These are phyloP conservation scores for Nitzschia sp. DNA, from an alignment of 108 stramenopile genomes.

Conservation along the genomic window DNA sequence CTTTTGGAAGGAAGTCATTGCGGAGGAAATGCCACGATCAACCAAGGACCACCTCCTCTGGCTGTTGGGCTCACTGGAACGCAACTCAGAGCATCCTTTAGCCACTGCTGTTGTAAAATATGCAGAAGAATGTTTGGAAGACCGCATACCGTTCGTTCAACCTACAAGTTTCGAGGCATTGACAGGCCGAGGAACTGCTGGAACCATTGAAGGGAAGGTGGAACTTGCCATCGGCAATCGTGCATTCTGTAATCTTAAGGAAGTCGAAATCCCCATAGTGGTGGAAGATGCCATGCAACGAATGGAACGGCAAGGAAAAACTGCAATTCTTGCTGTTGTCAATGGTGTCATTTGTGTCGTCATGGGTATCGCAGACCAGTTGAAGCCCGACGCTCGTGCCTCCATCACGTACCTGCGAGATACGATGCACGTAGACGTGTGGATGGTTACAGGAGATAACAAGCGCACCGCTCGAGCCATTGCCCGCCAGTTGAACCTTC, in stretches of 20 bases:
- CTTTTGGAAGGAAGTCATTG: slow-evolving; percentile 41
- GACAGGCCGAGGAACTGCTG: slow-evolving; percentile 80
- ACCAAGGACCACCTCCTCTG: slow-evolving; percentile 45
- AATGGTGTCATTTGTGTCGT: slow-evolving; percentile 66
- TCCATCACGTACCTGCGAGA: slow-evolving; percentile 63
- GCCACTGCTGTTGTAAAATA: slow-evolving; percentile 71
- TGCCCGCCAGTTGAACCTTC: slow-evolving; percentile 74
- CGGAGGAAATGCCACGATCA: slow-evolving; percentile 27
- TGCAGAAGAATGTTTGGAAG: slow-evolving; percentile 32
- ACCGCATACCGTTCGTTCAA: slow-evolving; percentile 31
- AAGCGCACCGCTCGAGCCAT: slow-evolving; percentile 84
- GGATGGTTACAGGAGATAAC: slow-evolving; percentile 98
- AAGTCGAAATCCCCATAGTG: slow-evolving; percentile 51
- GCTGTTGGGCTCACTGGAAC: slow-evolving; percentile 81
- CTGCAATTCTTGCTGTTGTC: slow-evolving; percentile 80
- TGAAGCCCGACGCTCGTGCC: slow-evolving; percentile 71
- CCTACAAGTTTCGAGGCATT: slow-evolving; percentile 48
- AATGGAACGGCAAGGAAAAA: slow-evolving; percentile 77
- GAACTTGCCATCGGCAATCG: slow-evolving; percentile 80
- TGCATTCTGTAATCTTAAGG: slow-evolving; percentile 46
- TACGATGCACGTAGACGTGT: slow-evolving; percentile 82
- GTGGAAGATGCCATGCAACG: slow-evolving; percentile 67
- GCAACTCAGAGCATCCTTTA: slow-evolving; percentile 79
- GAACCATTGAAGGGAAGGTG: slow-evolving; percentile 45
- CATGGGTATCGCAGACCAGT: slow-evolving; percentile 84